Base-by-base conservation (phyloP, 176 grass and related monocot genomes). In the Eleusine indica region DNA sequence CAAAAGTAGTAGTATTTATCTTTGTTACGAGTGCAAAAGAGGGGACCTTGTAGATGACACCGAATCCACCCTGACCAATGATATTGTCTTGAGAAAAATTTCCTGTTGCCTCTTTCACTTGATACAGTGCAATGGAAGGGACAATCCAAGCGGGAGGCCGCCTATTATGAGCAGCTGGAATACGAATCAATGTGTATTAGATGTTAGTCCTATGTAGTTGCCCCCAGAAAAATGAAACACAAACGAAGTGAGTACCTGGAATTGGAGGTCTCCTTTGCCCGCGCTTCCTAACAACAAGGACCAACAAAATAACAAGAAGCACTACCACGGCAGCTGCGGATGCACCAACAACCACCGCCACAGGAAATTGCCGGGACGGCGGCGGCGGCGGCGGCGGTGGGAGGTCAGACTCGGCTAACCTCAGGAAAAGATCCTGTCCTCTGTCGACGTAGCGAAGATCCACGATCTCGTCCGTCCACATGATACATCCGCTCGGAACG, bases 391-490 rank as follows among this genome's bases (percentile, higher is more conserved):
- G 44, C 7, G 2, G 62, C 62, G 0, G 28, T 14, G 12, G 62
- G 28, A 15, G 19, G 73, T 88, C 80, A 67, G 86, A 84, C 6
- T 68, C 73, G 0, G 67, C 80, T 28, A 84, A 6, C 19, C 86
- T 83, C 57, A 88, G 1, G 2, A 79, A 72, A 5, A 88, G 74
- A 46, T 88, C 75, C 60, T 88, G 86, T 46, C 80, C 80, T 42
- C 46, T 38, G 66, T 95, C 75, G 0, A 88, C 90, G 6, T 86
- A 71, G 3, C 60, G 72, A 40, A 90, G 64, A 1, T 82, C 74
- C 70, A 83, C 46, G 28, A 83, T 19, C 25, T 10, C 61, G 47
- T 52, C 6, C 5, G 0, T 64, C 86, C 80, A 88, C n/a, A 88
- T 83, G 65, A 73, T 61, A 47, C 57, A 95, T 2, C 84, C 44